A percentile compares a stretch with the other conserved stretches of the same genome.
Conservation (phyloP, 164 flowering plant species). For the grape (Vitis vinifera) region DNA sequence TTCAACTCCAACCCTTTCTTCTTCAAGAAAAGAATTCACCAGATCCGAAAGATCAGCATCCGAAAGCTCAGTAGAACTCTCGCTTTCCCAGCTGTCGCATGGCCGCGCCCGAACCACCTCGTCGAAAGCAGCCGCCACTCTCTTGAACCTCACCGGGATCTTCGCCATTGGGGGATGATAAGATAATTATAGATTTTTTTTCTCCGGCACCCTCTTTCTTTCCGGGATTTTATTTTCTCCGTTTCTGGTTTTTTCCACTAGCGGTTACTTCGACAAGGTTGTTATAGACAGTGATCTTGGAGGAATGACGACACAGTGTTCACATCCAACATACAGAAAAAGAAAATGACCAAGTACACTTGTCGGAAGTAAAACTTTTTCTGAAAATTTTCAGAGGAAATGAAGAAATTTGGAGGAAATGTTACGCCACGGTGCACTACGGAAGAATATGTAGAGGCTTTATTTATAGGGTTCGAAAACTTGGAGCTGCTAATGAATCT, state of each 20-base stretch:
- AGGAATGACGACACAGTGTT: no score
- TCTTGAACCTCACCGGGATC: conserved; percentile 45
- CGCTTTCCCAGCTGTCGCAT: conserved; percentile 69
- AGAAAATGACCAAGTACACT: no score
- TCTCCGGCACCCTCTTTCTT: background rate
- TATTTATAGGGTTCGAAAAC: no score
- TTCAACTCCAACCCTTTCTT: background rate
- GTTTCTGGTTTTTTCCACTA: background rate
- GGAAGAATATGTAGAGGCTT: no score
- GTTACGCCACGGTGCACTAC: no score
- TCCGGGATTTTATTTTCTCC: background rate
- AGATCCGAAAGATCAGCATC: conserved; percentile 53
- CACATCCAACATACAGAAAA: no score
- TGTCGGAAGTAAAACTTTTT: no score
- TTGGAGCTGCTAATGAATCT: no score
- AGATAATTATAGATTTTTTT: background rate
- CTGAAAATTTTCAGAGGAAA: no score
- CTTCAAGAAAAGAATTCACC: conserved; percentile 44
- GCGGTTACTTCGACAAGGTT: background rate
- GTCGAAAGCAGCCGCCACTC: conserved; percentile 52
- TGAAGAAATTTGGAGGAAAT: no score
- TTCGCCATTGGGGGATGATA: conserved; percentile 19
- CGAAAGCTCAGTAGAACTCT: conserved; percentile 42
- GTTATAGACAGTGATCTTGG: background rate
- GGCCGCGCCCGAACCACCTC: conserved; percentile 33